A percentile compares a stretch with the other conserved stretches of the same genome.
Evolutionary conservation across 345 rosid species (phyloP).

Genomic region (Dovyalis caffra): DNA sequence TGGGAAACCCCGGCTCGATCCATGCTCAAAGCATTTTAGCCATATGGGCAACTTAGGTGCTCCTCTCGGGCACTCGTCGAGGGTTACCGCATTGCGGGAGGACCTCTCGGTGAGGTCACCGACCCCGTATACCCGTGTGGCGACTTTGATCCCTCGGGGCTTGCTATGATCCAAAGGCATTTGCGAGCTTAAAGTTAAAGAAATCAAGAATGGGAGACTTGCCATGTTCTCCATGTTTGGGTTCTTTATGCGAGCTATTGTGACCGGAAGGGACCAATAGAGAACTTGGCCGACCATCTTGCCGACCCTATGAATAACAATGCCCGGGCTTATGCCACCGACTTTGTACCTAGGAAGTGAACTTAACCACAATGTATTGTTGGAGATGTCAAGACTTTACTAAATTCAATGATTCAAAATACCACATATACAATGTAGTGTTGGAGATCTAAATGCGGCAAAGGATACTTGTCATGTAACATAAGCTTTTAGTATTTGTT

Average conservation of each 20-base stretch:
- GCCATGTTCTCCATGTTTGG: constrained; percentile 57
- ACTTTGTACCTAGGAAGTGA: constrained; percentile 55
- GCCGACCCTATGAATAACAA: constrained; percentile 52
- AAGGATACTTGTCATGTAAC: not conserved
- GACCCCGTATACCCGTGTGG: constrained; percentile 49
- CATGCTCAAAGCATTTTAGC: constrained; percentile 55
- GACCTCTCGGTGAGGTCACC: constrained; percentile 46
- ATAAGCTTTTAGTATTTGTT: not conserved
- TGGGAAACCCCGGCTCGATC: constrained; percentile 32
- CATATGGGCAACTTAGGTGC: constrained; percentile 44
- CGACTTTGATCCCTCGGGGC: constrained; percentile 50
- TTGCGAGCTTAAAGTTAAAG: constrained; percentile 50
- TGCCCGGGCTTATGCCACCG: constrained; percentile 52
- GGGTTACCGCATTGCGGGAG: constrained; percentile 51
- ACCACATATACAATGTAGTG: too few species aligned
- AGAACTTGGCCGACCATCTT: constrained; percentile 42
- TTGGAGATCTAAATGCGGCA: not conserved
- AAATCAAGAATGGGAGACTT: constrained; percentile 45
- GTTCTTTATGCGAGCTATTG: constrained; percentile 52
- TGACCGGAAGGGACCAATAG: constrained; percentile 48
- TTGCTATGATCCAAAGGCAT: constrained; percentile 49
- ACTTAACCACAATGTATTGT: not conserved
- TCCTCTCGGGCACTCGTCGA: constrained; percentile 46
- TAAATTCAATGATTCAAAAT: too few species aligned
- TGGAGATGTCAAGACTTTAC: too few species aligned